These are phyloP conservation scores for Tetrahymena borealis DNA, from an alignment of 73 alveolate species.

Conservation along the genomic window DNA sequence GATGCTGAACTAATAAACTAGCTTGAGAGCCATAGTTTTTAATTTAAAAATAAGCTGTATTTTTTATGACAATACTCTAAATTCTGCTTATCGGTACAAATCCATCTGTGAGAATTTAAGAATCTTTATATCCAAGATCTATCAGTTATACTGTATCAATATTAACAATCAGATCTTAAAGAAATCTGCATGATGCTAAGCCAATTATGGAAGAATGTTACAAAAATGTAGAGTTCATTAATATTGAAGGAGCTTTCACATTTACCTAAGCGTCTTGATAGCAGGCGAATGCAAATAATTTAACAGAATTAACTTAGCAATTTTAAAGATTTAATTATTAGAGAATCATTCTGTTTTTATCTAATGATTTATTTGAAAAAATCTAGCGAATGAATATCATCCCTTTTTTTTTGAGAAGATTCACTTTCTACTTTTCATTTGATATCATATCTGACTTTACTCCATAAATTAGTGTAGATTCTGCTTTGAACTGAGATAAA, in stretches of 20 bases:
- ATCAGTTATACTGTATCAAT: background rate
- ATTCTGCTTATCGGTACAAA: background rate
- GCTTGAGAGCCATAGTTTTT: background rate
- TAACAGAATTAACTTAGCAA: background rate
- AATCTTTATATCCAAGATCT: background rate
- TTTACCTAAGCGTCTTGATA: background rate
- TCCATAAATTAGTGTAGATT: background rate
- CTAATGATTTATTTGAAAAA: background rate
- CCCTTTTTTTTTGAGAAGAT: background rate
- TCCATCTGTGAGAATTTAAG: background rate
- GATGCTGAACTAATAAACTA: background rate
- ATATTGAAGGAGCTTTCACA: background rate
- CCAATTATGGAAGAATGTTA: background rate
- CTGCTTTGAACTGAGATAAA: background rate
- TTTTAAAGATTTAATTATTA: background rate
- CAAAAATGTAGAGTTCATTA: background rate
- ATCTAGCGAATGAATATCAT: background rate
- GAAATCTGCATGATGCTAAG: background rate
- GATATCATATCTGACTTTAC: background rate
- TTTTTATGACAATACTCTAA: background rate
- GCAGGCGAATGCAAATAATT: background rate
- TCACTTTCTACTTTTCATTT: background rate
- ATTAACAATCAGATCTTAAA: background rate
- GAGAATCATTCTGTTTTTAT: background rate
- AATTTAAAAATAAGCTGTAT: background rate